Conservation (phyloP, 768 basidiomycete species). For the Pisolithus albus region DNA sequence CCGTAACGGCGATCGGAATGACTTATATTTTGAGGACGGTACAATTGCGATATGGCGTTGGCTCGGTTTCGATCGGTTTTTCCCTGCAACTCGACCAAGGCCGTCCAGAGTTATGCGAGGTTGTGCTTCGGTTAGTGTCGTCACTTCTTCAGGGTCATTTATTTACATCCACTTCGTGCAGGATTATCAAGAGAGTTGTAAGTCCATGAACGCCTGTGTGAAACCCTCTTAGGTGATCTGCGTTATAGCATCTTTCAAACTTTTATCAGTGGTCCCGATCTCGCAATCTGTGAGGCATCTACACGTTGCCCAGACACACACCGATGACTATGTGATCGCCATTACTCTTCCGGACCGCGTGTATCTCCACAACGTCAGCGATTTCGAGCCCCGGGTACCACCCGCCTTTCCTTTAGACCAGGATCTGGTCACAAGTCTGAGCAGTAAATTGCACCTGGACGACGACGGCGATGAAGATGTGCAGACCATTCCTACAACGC, state of each 20-base stretch:
- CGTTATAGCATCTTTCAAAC: constrained; percentile 55
- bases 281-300: constrained; percentile 31
- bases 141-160: not conserved
- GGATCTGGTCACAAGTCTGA: constrained; percentile 15
- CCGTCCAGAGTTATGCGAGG: constrained; percentile 42
- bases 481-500: not conserved
- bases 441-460: constrained; percentile 20
- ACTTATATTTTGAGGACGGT: constrained; percentile 36
- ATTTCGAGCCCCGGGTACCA: constrained; percentile 38
- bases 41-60: constrained; percentile 60
- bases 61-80: constrained; percentile 60
- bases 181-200: constrained; percentile 77
- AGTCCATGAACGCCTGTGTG: constrained; percentile 16
- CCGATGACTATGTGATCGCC: constrained; percentile 49
- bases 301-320: constrained; percentile 37
- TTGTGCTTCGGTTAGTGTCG: constrained; percentile 48
- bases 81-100: constrained; percentile 37
- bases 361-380: constrained; percentile 39
- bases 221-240: constrained; percentile 3
- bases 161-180: constrained; percentile 20
- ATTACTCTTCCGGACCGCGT: constrained; percentile 37
- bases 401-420: constrained; percentile 37
- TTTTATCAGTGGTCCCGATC: constrained; percentile 46
- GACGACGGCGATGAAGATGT: constrained; percentile 20
- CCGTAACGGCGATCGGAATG: constrained; percentile 13